Evolutionary conservation across 2,329 filamentous ascomycete genomes (phyloP).

Genomic region (Xylariaceae sp.): DNA sequence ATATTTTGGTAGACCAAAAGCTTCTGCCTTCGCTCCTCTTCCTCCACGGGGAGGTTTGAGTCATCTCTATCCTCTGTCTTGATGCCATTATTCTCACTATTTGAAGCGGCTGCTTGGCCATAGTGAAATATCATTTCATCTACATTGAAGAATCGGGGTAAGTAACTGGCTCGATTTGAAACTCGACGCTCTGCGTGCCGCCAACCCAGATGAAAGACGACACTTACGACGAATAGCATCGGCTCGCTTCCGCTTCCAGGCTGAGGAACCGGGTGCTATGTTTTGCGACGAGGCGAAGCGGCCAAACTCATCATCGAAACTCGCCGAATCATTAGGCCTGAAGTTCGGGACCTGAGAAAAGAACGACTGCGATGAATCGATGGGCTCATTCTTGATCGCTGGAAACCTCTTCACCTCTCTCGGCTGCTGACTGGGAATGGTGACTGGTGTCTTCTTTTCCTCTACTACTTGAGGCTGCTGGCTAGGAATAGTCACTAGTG

Average conservation of each 20-base stretch:
- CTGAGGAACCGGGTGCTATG: conserved; percentile 9
- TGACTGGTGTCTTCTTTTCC: no score
- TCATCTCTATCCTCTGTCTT: conserved; percentile 4
- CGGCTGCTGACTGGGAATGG: not conserved
- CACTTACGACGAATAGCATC: conserved; percentile 15
- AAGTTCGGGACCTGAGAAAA: conserved; percentile 26
- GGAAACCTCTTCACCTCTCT: not conserved
- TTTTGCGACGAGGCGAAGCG: conserved; percentile 28
- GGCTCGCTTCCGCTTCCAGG: conserved; percentile 13
- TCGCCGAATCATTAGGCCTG: conserved; percentile 17
- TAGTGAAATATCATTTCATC: conserved; percentile 19
- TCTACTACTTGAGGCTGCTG: no score
- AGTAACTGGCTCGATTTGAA: not conserved
- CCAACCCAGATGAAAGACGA: not conserved
- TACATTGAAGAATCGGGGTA: not conserved
- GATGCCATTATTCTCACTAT: conserved; percentile 1
- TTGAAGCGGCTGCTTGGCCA: conserved; percentile 3
- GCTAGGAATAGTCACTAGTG: no score
- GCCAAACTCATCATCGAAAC: conserved; percentile 27
- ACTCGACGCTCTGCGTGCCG: not conserved
- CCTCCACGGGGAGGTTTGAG: not conserved
- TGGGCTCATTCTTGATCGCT: conserved; percentile 7
- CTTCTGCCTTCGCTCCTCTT: not conserved
- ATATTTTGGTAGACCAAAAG: conserved; percentile 14
- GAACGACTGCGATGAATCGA: conserved; percentile 25